Conservation (phyloP, 495 filamentous ascomycete genomes). For the Symbiotaphrina buchneri region DNA sequence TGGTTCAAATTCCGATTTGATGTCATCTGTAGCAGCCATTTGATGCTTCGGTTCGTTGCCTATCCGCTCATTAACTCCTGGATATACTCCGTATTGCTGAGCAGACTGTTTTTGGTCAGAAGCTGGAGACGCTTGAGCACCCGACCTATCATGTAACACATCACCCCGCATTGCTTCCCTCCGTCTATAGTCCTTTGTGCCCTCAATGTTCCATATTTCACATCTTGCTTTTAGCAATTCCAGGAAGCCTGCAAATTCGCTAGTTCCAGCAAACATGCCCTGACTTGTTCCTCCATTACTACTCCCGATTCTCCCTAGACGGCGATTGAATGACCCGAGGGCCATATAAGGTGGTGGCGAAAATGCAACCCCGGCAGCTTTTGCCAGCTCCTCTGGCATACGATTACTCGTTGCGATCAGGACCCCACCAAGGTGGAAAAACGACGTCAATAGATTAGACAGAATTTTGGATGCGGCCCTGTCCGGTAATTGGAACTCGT, state of each 20-base stretch:
- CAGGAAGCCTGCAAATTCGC: slow-evolving; percentile 43
- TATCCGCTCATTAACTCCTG: no score
- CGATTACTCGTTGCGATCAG: slow-evolving; percentile 50
- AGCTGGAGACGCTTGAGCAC: no score
- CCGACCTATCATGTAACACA: no score
- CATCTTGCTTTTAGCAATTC: slow-evolving; percentile 44
- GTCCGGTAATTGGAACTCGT: slow-evolving; percentile 57
- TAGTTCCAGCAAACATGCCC: slow-evolving; percentile 22
- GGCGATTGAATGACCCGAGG: slow-evolving; percentile 23
- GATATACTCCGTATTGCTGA: no score
- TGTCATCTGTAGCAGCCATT: no score
- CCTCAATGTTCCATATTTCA: slow-evolving; percentile 52
- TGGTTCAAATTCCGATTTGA: no score
- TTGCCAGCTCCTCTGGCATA: slow-evolving; percentile 50
- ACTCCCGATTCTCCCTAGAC: slow-evolving; percentile 15
- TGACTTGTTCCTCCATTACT: no score
- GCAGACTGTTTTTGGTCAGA: no score
- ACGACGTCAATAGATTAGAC: slow-evolving; percentile 43
- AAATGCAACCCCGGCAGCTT: slow-evolving; percentile 38
- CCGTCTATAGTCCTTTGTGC: slow-evolving; percentile 39
- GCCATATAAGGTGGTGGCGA: slow-evolving; percentile 18
- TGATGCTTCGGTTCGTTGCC: no score
- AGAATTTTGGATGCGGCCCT: slow-evolving; percentile 44
- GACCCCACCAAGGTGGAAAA: slow-evolving; percentile 54
- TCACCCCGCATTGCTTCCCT: slow-evolving; percentile 19